Evolutionary conservation across 371 early-diverging fungal genomes (phyloP).

Genomic region (Apophysomyces elegans): DNA sequence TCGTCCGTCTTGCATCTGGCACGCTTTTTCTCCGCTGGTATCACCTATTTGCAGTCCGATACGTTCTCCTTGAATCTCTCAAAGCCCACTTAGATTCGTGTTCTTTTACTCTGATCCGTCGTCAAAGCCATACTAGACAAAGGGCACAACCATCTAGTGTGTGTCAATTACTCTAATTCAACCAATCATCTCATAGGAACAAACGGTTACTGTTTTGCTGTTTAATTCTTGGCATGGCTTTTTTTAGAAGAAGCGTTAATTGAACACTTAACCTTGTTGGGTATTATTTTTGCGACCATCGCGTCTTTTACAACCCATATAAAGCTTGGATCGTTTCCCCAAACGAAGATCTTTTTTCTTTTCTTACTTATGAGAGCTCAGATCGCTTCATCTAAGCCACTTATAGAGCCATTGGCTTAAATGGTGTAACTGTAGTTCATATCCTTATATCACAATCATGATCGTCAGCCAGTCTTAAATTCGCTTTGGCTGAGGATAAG

Average conservation of each 20-base stretch:
- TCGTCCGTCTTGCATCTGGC: constrained; percentile 8
- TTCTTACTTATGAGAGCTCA: too few species aligned
- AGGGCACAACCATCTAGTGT: too few species aligned
- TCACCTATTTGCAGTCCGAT: constrained; percentile 5
- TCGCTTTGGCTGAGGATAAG: too few species aligned
- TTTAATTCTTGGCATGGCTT: not conserved
- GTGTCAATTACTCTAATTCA: too few species aligned
- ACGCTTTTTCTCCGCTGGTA: constrained; percentile 12
- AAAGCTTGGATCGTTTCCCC: constrained; percentile 2
- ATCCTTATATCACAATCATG: too few species aligned
- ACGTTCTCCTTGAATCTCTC: constrained; percentile 5
- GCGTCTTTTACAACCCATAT: not conserved
- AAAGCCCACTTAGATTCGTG: not conserved
- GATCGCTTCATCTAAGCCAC: too few species aligned
- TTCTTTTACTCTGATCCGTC: not conserved
- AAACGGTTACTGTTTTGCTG: not conserved
- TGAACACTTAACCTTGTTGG: constrained; percentile 2
- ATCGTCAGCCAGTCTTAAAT: too few species aligned
- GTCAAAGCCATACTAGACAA: not conserved
- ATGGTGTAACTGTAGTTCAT: too few species aligned
- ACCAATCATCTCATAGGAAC: not conserved
- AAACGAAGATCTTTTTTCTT: not conserved
- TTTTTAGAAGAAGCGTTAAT: constrained; percentile 8
- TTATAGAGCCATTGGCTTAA: too few species aligned
- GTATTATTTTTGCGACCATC: not conserved